Evolutionary conservation across 2,329 filamentous ascomycete genomes (phyloP), one percentile per base, ranked within the genome.

Genomic region (Ramularia endophylla): DNA sequence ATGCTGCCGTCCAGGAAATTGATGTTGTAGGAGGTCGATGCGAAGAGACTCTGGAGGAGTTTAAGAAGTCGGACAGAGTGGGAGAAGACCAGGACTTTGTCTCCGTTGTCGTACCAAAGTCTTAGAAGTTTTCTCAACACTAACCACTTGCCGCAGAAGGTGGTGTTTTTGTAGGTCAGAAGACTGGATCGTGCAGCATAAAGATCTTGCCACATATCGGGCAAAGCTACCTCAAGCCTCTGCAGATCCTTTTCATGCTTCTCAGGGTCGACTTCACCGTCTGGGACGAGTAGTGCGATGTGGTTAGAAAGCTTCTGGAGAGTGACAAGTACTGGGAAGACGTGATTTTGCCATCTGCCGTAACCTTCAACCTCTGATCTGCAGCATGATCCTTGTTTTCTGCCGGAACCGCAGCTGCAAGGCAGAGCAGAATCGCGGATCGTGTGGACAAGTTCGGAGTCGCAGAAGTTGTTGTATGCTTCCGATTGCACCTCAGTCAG

Each of bases 111-210:
- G 59, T 95, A 79, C 92, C 92, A 98, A 63, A 92, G 90, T 41
- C 81, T 82, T 5, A 98, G 74, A 3, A 98, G 70, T 54, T 87
- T 89, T 61, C 82, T 86, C 20, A 98, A 64, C 1, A 98, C 80
- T 58, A 87, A 88, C 92, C 92, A 98, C 65, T 98, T 98, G 3
- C 92, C 92, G 58, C 92, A 98, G 51, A 89, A 95, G 43, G 94
- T 85, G 0, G 87, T 83, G 53, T 95, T 88, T 1, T 88, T 83
- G 37, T 88, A 82, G 53, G 83, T 85, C 37, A 85, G 66, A 44
- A 97, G 83, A 7, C 80, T 86, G 53, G 95, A 87, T 31, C 87
- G 77, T 15, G 83, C 78, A 8, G 71, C 70, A 58, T 88, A 92
- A 0, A 95, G 70, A 15, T 80, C 69, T 55, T 80, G 71, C 86